Evolutionary conservation across 441 rosid species (phyloP).

Genomic region (Corymbia calophylla): DNA sequence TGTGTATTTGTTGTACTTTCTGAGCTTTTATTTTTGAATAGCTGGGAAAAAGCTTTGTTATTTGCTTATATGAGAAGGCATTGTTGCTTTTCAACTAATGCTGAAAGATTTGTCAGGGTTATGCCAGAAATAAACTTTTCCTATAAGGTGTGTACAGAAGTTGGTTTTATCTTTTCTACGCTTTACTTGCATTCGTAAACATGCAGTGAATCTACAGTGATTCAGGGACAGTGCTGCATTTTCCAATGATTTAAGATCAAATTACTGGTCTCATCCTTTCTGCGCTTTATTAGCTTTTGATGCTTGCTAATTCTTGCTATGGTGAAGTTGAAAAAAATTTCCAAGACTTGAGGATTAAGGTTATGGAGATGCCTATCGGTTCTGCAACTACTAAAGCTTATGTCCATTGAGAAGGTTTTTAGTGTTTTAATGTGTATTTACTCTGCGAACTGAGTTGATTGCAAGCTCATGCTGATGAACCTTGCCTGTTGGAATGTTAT

Average conservation of each 20-base stretch:
- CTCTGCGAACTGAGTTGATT: constrained; percentile 10
- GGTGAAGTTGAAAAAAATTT: not conserved
- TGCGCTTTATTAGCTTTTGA: not conserved
- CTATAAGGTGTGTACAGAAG: not conserved
- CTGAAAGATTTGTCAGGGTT: not conserved
- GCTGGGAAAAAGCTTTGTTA: not conserved
- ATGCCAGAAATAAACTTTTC: not conserved
- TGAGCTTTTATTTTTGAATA: not conserved
- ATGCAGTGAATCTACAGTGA: not conserved
- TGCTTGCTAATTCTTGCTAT: not conserved
- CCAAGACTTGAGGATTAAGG: not conserved
- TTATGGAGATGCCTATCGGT: not conserved
- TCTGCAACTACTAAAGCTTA: constrained; percentile 9
- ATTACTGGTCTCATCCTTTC: not conserved
- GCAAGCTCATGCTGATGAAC: constrained; percentile 8
- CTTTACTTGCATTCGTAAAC: not conserved
- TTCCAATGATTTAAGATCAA: not conserved
- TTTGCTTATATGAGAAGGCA: not conserved
- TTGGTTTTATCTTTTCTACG: not conserved
- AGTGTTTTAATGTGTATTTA: constrained; percentile 15
- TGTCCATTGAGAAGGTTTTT: constrained; percentile 6
- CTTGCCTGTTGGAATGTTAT: not conserved
- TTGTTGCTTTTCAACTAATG: not conserved
- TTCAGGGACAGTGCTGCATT: not conserved
- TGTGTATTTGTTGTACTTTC: not conserved